These are phyloP conservation scores for Saccharomycopsis amapae DNA, from an alignment of 805 yeast genomes.

Conservation along the genomic window DNA sequence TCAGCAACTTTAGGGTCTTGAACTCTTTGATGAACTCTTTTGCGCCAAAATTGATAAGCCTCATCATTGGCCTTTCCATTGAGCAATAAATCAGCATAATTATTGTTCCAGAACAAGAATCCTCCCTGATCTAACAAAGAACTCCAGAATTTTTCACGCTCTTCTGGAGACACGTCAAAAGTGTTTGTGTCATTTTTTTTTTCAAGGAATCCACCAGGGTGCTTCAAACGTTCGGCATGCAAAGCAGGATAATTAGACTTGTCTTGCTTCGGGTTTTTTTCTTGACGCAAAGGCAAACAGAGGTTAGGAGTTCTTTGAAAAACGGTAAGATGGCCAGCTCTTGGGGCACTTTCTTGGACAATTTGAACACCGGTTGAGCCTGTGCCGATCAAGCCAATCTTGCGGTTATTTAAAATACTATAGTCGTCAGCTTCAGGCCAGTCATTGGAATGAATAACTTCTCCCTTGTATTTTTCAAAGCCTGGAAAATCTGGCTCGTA, in stretches of 20 bases:
- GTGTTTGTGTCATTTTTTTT: conserved; percentile 12
- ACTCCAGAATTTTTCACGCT: conserved; percentile 22
- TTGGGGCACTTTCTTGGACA: conserved; percentile 22
- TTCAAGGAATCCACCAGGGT: conserved; percentile 23
- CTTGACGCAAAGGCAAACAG: conserved; percentile 24
- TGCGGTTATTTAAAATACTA: conserved; percentile 14
- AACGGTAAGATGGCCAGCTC: conserved; percentile 19
- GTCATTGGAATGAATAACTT: conserved; percentile 19
- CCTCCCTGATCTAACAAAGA: conserved; percentile 26
- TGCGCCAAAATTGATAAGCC: conserved; percentile 22
- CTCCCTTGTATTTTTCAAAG: conserved; percentile 21
- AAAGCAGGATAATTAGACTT: conserved; percentile 8
- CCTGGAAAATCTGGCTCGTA: conserved; percentile 25
- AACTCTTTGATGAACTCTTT: conserved; percentile 16
- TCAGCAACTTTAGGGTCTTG: conserved; percentile 21
- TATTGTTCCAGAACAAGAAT: conserved; percentile 27
- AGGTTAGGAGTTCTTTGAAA: conserved; percentile 24
- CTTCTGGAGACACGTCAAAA: conserved; percentile 22
- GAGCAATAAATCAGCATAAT: conserved; percentile 19
- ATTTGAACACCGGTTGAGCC: conserved; percentile 27
- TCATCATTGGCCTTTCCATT: conserved; percentile 19
- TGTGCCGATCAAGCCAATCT: conserved; percentile 23
- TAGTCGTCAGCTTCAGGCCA: conserved; percentile 22
- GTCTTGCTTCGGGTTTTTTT: not conserved
- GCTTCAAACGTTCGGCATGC: conserved; percentile 18